Conservation (phyloP, 352 stramenopile species). For the Blastocystis hominis region DNA sequence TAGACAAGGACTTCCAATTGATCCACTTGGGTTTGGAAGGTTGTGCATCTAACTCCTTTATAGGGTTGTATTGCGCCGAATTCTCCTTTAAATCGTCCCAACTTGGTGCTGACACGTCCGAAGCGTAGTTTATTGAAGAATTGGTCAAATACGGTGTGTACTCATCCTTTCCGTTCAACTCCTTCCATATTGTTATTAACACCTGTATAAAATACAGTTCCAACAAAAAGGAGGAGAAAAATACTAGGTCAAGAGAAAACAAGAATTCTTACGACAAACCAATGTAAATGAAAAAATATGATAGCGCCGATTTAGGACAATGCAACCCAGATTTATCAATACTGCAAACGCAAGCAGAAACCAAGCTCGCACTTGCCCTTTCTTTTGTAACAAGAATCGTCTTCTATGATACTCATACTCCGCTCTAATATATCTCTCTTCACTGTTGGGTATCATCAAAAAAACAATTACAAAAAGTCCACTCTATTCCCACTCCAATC, state of each 20-base stretch:
- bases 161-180: constrained; percentile 33
- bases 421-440: neutral
- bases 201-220: neutral
- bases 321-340: neutral
- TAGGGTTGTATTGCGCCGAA: neutral
- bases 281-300: neutral
- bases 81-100: neutral
- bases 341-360: neutral
- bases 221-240: neutral
- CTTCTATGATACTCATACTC: constrained; percentile 46
- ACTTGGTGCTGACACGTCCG: neutral
- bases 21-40: neutral
- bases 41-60: neutral
- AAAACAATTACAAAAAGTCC: neutral
- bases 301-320: constrained; percentile 2
- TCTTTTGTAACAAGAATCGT: neutral
- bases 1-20: neutral
- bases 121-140: neutral
- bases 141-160: constrained; percentile 49
- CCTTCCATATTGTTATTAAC: constrained; percentile 52
- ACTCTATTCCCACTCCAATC: constrained; percentile 31
- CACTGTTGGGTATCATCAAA: constrained; percentile 50
- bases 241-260: constrained; percentile 15
- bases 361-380: neutral
- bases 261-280: neutral